Evolutionary conservation across 441 rosid genomes (phyloP).

Genomic region (Erodium moschatum): DNA sequence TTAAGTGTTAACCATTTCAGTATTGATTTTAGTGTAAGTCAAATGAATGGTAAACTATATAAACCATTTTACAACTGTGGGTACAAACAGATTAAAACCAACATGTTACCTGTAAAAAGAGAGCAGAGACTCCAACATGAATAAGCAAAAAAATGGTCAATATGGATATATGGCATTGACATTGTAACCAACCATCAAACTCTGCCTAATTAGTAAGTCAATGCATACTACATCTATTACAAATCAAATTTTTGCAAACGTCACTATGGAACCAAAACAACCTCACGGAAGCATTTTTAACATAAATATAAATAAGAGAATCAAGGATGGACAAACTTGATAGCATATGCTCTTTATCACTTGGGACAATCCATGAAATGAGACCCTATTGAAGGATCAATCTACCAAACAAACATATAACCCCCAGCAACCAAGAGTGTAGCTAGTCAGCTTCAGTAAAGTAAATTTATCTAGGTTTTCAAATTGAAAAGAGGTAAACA

Average conservation of each 20-base stretch:
- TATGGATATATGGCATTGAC: background rate
- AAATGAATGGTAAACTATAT: constrained; percentile 5
- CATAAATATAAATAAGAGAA: background rate
- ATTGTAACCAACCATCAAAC: background rate
- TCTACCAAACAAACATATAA: constrained; percentile 7
- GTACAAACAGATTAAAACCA: background rate
- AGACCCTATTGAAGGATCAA: background rate
- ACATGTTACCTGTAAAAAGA: background rate
- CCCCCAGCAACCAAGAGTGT: background rate
- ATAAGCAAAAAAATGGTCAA: background rate
- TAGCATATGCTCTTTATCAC: background rate
- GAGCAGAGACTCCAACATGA: background rate
- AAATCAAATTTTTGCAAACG: background rate
- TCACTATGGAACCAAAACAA: background rate
- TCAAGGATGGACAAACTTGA: background rate
- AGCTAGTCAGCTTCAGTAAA: constrained; percentile 1
- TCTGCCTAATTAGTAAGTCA: background rate
- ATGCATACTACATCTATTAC: background rate
- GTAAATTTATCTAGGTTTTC: background rate
- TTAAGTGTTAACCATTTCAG: background rate
- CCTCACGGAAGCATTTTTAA: background rate
- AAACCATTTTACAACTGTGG: background rate
- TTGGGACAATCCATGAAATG: constrained; percentile 4
- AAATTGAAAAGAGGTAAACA: background rate
- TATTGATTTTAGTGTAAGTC: background rate